phyloP scores from a whole-genome alignment of 1,139 yeast genomes.

The Candida glucosophila region DNA sequence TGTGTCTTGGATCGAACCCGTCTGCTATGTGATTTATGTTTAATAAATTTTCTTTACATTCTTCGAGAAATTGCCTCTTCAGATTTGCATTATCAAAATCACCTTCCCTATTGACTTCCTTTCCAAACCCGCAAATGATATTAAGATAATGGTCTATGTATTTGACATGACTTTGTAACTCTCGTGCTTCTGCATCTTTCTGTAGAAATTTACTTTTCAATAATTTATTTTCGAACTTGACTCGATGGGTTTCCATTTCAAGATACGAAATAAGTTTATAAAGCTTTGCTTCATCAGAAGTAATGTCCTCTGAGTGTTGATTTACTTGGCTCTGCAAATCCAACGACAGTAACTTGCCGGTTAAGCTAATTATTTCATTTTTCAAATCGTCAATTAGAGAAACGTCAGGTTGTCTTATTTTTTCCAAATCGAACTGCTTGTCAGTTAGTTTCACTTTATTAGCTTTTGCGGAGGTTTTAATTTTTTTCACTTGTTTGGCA shows the following conservation, averaged over 20 bases:
- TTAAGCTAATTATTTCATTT: constrained; percentile 23
- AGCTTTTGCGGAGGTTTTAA: constrained; percentile 51
- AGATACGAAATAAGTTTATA: constrained; percentile 21
- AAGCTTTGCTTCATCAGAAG: too few relatives aligned
- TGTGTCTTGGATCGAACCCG: constrained; percentile 5
- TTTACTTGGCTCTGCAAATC: constrained; percentile 1
- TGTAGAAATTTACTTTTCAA: constrained; percentile 13
- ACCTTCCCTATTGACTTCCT: constrained; percentile 1
- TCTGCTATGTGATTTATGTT: constrained; percentile 4
- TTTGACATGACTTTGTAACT: constrained; percentile 19
- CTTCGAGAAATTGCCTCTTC: constrained; percentile 1
- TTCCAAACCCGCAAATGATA: constrained; percentile 3
- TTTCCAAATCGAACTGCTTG: constrained; percentile 25
- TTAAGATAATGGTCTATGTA: constrained; percentile 23
- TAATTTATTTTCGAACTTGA: constrained; percentile 28
- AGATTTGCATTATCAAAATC: background rate
- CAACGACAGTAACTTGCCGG: constrained; percentile 12
- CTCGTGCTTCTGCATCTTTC: constrained; percentile 14
- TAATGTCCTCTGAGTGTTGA: too few relatives aligned
- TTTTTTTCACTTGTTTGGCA: constrained; percentile 67
- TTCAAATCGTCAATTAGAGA: constrained; percentile 22
- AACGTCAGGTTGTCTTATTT: constrained; percentile 17
- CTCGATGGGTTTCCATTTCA: constrained; percentile 21
- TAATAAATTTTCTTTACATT: constrained; percentile 2
- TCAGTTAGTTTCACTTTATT: constrained; percentile 26